These are phyloP conservation scores for Nakazawaea ishiwadae DNA, from an alignment of 805 yeast genomes.

Conservation along the genomic window DNA sequence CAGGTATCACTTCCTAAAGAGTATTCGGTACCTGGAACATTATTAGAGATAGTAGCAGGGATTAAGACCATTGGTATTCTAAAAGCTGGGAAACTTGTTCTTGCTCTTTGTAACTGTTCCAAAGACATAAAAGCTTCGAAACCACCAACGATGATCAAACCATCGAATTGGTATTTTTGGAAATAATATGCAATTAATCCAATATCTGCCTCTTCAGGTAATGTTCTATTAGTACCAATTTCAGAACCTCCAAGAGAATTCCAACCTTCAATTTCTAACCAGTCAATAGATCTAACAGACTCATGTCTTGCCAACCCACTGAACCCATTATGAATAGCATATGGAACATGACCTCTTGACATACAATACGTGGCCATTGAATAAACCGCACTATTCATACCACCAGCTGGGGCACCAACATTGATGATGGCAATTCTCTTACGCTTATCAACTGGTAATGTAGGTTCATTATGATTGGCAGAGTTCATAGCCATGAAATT, in stretches of 20 bases:
- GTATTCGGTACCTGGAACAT: conserved; percentile 80
- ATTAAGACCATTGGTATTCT: conserved; percentile 73
- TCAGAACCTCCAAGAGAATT: conserved; percentile 74
- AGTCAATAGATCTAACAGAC: conserved; percentile 50
- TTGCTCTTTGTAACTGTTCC: conserved; percentile 58
- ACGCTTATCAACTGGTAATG: conserved; percentile 47
- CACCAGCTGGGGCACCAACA: conserved; percentile 80
- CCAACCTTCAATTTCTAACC: conserved; percentile 75
- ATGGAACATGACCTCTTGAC: conserved; percentile 69
- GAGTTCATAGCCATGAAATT: conserved; percentile 64
- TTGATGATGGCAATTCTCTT: conserved; percentile 66
- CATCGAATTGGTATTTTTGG: conserved; percentile 64
- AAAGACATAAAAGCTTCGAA: conserved; percentile 76
- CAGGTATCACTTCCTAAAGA: conserved; percentile 76
- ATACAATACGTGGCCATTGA: conserved; percentile 73
- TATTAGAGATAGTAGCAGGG: conserved; percentile 78
- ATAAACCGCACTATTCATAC: conserved; percentile 71
- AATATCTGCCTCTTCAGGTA: conserved; percentile 61
- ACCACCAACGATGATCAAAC: conserved; percentile 74
- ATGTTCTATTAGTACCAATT: conserved; percentile 72
- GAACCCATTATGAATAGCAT: conserved; percentile 73
- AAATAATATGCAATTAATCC: conserved; percentile 72
- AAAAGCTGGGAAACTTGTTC: conserved; percentile 62
- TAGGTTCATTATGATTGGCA: conserved; percentile 63
- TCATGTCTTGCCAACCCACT: conserved; percentile 64